Conservation (phyloP, 139 green algal species). For the Coccomyxa sp. region DNA sequence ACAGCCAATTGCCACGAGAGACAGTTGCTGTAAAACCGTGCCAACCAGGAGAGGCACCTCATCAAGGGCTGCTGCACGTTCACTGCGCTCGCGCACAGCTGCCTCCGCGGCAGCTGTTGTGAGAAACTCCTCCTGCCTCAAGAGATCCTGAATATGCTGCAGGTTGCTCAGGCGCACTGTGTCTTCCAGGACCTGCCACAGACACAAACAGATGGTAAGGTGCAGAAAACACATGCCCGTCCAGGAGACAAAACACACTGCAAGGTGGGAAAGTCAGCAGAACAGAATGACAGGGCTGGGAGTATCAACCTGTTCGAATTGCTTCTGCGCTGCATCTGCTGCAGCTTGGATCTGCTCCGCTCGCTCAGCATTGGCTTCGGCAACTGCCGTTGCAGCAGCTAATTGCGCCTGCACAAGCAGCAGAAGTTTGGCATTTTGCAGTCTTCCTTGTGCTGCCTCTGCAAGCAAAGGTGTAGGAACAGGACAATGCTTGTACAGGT, state of each 20-base stretch:
- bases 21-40: no score
- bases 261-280: no score
- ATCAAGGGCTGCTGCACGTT: no score
- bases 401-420: background rate
- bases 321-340: background rate
- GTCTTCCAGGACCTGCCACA: background rate
- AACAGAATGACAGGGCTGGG: no score
- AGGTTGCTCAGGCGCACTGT: conserved; percentile 1
- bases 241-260: no score
- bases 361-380: background rate
- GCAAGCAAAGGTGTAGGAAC: no score
- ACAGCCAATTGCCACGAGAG: no score
- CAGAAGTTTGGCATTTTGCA: background rate
- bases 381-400: background rate
- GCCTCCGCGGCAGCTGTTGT: conserved; percentile 20
- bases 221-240: background rate
- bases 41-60: no score
- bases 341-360: background rate
- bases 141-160: conserved; percentile 21
- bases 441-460: no score
- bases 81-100: conserved; percentile 19
- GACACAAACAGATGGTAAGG: background rate
- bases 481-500: no score
- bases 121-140: conserved; percentile 24
- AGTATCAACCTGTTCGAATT: background rate